A percentile compares a stretch with the other conserved stretches of the same genome.
These are phyloP conservation scores for Haplosporangium gracile DNA, from an alignment of 192 early-diverging fungal genomes.

Conservation along the genomic window DNA sequence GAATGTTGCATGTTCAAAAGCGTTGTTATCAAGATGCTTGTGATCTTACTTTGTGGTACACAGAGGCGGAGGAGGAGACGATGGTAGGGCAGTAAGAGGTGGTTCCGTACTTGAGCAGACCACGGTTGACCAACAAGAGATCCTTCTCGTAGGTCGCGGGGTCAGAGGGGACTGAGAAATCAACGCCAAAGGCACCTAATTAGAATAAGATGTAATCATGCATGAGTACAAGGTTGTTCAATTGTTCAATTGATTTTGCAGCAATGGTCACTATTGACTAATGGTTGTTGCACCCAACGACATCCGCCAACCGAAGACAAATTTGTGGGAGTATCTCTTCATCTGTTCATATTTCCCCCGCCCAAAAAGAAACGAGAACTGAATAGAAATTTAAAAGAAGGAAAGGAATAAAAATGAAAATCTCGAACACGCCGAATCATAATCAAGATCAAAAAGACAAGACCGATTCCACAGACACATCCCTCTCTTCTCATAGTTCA, in stretches of 20 bases:
- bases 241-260: neutral
- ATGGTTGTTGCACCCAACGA: neutral
- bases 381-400: neutral
- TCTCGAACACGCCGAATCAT: constrained; percentile 3
- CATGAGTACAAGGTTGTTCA: neutral
- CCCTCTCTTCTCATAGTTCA: neutral
- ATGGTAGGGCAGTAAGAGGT: constrained; percentile 88
- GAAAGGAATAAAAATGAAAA: neutral
- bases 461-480: neutral
- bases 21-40: neutral
- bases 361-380: neutral
- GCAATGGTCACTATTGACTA: neutral
- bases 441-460: neutral
- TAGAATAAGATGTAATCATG: neutral
- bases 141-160: constrained; percentile 72
- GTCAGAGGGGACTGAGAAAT: constrained; percentile 73
- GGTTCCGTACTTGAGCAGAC: constrained; percentile 81
- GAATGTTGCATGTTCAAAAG: neutral
- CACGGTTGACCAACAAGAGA: constrained; percentile 77
- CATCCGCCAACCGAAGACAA: neutral
- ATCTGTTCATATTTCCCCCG: neutral
- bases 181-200: constrained; percentile 79
- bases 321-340: neutral
- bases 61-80: constrained; percentile 77
- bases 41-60: constrained; percentile 75